Evolutionary conservation across 2,329 filamentous ascomycete genomes (phyloP).

Genomic region (Leptodontidium sp.): DNA sequence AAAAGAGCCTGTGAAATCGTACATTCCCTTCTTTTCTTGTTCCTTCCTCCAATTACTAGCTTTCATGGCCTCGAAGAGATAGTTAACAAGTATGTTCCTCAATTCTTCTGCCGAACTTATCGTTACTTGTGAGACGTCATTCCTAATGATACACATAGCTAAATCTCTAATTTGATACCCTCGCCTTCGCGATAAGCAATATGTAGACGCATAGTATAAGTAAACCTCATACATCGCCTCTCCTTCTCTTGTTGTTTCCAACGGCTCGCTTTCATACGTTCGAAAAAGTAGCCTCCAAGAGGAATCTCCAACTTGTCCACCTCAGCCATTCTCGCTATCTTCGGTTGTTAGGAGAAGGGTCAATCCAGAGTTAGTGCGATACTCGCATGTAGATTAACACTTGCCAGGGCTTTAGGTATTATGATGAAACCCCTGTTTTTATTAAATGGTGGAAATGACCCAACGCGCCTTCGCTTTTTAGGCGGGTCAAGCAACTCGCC

Average conservation of each 20-base stretch:
- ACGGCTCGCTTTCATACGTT: background rate
- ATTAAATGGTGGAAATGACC: background rate
- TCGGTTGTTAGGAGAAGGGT: background rate
- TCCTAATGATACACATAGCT: background rate
- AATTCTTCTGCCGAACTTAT: constrained; percentile 19
- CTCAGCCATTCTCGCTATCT: background rate
- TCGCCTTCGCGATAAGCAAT: background rate
- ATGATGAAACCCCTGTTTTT: background rate
- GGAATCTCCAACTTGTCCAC: background rate
- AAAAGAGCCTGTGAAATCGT: background rate
- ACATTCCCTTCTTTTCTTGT: constrained; percentile 5
- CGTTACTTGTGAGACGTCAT: background rate
- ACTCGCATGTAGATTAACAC: background rate
- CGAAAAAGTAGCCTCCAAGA: constrained; percentile 2
- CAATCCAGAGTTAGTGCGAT: background rate
- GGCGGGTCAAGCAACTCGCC: background rate
- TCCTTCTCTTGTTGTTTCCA: constrained; percentile 1
- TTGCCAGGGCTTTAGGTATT: background rate
- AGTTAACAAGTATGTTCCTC: constrained; percentile 24
- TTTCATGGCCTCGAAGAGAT: constrained; percentile 28
- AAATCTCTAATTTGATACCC: constrained; percentile 2
- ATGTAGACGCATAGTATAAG: background rate
- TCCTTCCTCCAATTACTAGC: constrained; percentile 15
- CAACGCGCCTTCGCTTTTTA: background rate
- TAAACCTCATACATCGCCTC: background rate